Conservation (phyloP, 306 rosid species). For the Mimosa pudica region DNA sequence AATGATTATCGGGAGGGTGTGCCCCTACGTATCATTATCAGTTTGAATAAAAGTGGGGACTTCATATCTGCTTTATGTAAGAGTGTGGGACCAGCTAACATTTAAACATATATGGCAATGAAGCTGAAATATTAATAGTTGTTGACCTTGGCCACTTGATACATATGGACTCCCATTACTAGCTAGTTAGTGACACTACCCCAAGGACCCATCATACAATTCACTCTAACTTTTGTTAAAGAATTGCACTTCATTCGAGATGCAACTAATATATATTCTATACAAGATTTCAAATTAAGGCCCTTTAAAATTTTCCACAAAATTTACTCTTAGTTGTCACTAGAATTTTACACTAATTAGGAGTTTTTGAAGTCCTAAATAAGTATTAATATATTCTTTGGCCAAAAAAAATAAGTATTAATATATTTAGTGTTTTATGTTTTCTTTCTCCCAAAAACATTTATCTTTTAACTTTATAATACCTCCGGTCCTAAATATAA, state of each 20-base stretch:
- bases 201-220: neutral
- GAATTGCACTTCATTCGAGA: neutral
- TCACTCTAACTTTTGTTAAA: neutral
- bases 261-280: neutral
- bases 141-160: neutral
- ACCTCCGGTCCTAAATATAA: too few relatives aligned
- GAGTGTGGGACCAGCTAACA: neutral
- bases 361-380: too few relatives aligned
- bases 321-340: too few relatives aligned
- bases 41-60: neutral
- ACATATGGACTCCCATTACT: conserved; percentile 5
- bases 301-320: too few relatives aligned
- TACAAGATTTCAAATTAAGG: too few relatives aligned
- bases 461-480: too few relatives aligned
- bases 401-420: too few relatives aligned
- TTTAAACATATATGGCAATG: neutral
- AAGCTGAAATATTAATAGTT: neutral
- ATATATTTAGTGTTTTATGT: too few relatives aligned
- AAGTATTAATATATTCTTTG: too few relatives aligned
- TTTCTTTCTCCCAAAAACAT: too few relatives aligned
- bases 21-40: conserved; percentile 10
- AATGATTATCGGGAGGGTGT: neutral
- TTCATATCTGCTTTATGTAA: neutral
- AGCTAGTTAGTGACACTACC: neutral
- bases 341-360: too few relatives aligned